Evolutionary conservation across 208 protist species (phyloP).

Genomic region (Crithidia expoeki): DNA sequence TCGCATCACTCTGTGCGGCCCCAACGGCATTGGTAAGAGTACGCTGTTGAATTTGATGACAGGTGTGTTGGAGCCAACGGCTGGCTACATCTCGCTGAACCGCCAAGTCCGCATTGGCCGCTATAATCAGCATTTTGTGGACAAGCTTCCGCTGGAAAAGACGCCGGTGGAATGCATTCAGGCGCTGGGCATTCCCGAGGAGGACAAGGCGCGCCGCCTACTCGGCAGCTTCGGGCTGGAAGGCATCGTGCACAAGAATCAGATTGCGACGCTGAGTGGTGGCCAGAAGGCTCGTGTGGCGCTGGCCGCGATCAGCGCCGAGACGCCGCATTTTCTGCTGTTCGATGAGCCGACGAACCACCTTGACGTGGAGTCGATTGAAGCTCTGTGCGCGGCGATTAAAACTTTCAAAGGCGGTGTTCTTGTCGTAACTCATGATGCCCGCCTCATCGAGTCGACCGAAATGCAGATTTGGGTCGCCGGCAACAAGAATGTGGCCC

Average conservation of each 20-base stretch:
- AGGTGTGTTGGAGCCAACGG: constrained; percentile 77
- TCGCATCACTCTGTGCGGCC: constrained; percentile 90
- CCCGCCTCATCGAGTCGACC: constrained; percentile 87
- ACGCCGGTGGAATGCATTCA: constrained; percentile 91
- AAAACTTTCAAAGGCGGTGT: constrained; percentile 88
- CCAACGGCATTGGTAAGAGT: constrained; percentile 94
- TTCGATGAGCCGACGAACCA: constrained; percentile 97
- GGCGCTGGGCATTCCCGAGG: constrained; percentile 60
- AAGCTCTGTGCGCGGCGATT: constrained; percentile 85
- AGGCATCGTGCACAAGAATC: constrained; percentile 85
- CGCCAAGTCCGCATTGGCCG: constrained; percentile 85
- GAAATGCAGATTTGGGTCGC: constrained; percentile 93
- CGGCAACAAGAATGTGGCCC: constrained; percentile 70
- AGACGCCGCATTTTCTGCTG: constrained; percentile 93
- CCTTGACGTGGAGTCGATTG: constrained; percentile 92
- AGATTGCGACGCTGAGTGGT: constrained; percentile 93
- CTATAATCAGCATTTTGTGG: constrained; percentile 95
- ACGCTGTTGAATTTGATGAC: constrained; percentile 93
- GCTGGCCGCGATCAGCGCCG: constrained; percentile 91
- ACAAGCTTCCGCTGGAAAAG: constrained; percentile 90
- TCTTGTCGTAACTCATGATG: constrained; percentile 92
- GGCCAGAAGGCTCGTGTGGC: constrained; percentile 95
- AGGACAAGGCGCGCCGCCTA: constrained; percentile 83
- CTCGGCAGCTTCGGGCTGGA: constrained; percentile 91
- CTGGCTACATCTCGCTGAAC: constrained; percentile 73